These are phyloP conservation scores for Penicillium nordicum DNA, from an alignment of 2,329 filamentous ascomycete species.

Conservation along the genomic window DNA sequence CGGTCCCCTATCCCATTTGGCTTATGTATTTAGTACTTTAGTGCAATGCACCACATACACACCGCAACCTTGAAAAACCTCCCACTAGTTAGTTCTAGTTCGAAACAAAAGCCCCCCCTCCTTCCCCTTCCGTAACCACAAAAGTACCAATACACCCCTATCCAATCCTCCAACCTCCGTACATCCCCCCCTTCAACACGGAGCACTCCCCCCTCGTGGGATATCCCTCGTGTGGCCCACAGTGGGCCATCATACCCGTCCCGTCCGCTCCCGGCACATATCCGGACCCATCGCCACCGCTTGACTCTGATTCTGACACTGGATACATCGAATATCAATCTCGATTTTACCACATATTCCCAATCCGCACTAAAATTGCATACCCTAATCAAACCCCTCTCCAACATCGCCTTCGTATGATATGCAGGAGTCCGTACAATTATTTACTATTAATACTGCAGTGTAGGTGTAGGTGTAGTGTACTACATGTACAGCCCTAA, in stretches of 20 bases:
- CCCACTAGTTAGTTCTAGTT: background rate
- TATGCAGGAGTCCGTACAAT: background rate
- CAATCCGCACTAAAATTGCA: background rate
- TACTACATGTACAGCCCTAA: background rate
- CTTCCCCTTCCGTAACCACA: background rate
- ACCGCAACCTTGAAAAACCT: background rate
- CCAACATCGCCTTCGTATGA: background rate
- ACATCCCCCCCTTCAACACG: too few species aligned
- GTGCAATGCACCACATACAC: background rate
- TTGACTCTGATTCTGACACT: background rate
- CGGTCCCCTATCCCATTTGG: slow-evolving; percentile 6
- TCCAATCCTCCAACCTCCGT: too few species aligned
- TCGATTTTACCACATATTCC: background rate
- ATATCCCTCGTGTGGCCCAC: background rate
- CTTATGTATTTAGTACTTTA: slow-evolving; percentile 18
- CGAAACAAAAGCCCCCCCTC: background rate
- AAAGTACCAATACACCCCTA: background rate
- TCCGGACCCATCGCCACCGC: background rate
- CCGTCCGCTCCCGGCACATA: background rate
- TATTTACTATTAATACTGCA: background rate
- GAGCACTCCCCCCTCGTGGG: background rate
- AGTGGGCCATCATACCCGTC: slow-evolving; percentile 3
- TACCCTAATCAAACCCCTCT: too few species aligned
- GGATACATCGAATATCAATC: slow-evolving; percentile 2
- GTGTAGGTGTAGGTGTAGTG: background rate